Evolutionary conservation across 371 early-diverging fungal genomes (phyloP).

Genomic region (Nosema muscidifuracis): DNA sequence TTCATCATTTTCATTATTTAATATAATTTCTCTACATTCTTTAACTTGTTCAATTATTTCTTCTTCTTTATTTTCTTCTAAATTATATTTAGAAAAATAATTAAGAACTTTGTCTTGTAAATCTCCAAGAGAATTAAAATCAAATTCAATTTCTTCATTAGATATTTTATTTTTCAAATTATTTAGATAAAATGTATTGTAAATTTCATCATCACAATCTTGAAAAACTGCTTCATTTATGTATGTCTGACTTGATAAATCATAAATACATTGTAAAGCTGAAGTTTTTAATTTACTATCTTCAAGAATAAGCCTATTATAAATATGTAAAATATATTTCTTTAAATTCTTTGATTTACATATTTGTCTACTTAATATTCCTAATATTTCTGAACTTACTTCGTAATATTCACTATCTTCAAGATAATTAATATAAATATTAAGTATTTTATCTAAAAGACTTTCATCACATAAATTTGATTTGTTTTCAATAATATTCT

Average conservation of each 20-base stretch:
- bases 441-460: conserved; percentile 29
- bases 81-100: not conserved
- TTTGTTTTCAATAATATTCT: conserved; percentile 26
- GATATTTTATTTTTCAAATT: not conserved
- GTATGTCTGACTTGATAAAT: conserved; percentile 7
- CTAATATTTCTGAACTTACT: conserved; percentile 58
- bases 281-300: conserved; percentile 52
- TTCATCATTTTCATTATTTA: conserved; percentile 35
- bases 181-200: conserved; percentile 1
- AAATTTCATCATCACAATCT: not conserved
- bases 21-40: conserved; percentile 41
- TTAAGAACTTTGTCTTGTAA: conserved; percentile 8
- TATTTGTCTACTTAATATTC: conserved; percentile 47
- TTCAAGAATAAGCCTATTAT: conserved; percentile 62
- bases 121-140: not conserved
- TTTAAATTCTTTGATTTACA: conserved; percentile 25
- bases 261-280: conserved; percentile 44
- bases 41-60: conserved; percentile 20
- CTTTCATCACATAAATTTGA: not conserved
- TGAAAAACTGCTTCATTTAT: not conserved
- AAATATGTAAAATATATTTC: conserved; percentile 53
- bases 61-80: conserved; percentile 22
- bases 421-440: conserved; percentile 52
- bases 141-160: not conserved
- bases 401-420: conserved; percentile 61